Conservation (phyloP, 2,329 filamentous ascomycete genomes). For the Aspergillus neotritici region DNA sequence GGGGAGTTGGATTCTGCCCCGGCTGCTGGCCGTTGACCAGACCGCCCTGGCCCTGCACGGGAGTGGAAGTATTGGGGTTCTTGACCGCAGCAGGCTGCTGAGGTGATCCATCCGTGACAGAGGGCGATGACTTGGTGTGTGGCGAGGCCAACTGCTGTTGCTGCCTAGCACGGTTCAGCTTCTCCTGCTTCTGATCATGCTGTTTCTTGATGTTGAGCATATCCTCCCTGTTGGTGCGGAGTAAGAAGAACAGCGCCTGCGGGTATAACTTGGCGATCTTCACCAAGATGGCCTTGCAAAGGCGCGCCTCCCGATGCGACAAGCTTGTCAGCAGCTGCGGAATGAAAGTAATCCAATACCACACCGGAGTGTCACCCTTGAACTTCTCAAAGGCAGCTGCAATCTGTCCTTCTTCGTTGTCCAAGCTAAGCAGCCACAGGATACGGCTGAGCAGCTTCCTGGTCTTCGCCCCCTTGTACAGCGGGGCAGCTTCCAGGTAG, state of each 20-base stretch:
- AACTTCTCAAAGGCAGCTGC: slow-evolving; percentile 87
- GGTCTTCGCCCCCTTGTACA: slow-evolving; percentile 96
- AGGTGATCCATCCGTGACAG: slow-evolving; percentile 39
- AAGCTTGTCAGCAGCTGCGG: slow-evolving; percentile 90
- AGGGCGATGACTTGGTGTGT: slow-evolving; percentile 35
- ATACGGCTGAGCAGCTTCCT: slow-evolving; percentile 89
- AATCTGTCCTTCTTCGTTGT: slow-evolving; percentile 78
- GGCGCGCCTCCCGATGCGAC: slow-evolving; percentile 81
- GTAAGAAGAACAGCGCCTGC: slow-evolving; percentile 90
- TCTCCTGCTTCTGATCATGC: slow-evolving; percentile 61
- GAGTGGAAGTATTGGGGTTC: slow-evolving; percentile 33
- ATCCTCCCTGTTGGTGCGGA: slow-evolving; percentile 89
- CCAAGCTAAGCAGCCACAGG: slow-evolving; percentile 89
- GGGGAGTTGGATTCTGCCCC: slow-evolving; percentile 18
- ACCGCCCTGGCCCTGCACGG: slow-evolving; percentile 23
- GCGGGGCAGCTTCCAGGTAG: slow-evolving; percentile 89
- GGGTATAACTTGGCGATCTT: slow-evolving; percentile 96
- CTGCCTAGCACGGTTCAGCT: slow-evolving; percentile 59
- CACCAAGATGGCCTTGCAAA: slow-evolving; percentile 77
- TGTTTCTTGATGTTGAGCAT: slow-evolving; percentile 87
- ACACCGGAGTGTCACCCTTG: slow-evolving; percentile 94
- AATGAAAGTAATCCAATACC: slow-evolving; percentile 99
- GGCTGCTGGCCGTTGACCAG: slow-evolving; percentile 21
- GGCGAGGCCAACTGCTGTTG: slow-evolving; percentile 46
- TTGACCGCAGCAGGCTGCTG: slow-evolving; percentile 46